A percentile compares a stretch with the other conserved stretches of the same genome.
phyloP scores from a whole-genome alignment of 805 yeast species.

The Pachysolen tannophilus region DNA sequence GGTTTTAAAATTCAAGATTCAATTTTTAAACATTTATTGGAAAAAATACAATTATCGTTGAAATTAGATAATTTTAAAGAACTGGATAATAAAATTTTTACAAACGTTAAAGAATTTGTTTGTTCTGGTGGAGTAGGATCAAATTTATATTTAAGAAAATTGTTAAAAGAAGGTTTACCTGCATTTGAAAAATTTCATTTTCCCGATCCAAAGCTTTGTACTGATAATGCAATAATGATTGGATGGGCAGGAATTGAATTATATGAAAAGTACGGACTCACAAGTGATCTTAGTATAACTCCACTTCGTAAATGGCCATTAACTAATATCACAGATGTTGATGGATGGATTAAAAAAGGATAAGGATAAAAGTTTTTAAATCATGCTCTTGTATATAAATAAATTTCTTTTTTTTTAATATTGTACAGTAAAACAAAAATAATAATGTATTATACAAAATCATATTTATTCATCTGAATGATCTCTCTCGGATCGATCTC shows the following conservation, averaged over 20 bases:
- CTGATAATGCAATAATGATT: conserved; percentile 95
- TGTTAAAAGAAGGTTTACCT: conserved; percentile 32
- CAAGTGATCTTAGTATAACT: conserved; percentile 44
- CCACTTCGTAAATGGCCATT: conserved; percentile 85
- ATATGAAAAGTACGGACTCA: conserved; percentile 42
- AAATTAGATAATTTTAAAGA: conserved; percentile 28
- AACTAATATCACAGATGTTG: conserved; percentile 11
- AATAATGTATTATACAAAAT: too few species aligned
- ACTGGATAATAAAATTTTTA: conserved; percentile 18
- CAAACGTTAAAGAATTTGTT: conserved; percentile 45
- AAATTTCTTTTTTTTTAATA: too few species aligned
- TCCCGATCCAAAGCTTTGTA: conserved; percentile 69
- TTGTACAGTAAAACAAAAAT: too few species aligned
- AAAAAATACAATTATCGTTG: conserved; percentile 50
- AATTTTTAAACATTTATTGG: conserved; percentile 64
- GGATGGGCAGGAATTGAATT: conserved; percentile 96
- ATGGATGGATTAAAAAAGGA: not conserved
- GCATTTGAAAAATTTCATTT: conserved; percentile 38
- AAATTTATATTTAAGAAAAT: conserved; percentile 46
- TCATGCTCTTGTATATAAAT: too few species aligned
- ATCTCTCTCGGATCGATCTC: not conserved
- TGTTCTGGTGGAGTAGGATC: conserved; percentile 96
- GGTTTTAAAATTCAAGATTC: conserved; percentile 56
- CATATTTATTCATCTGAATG: too few species aligned
- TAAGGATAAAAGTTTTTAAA: too few species aligned